Evolutionary conservation across 352 stramenopile species (phyloP), one percentile per base, ranked within the genome.

Genomic region (Aphanomyces invadans): DNA sequence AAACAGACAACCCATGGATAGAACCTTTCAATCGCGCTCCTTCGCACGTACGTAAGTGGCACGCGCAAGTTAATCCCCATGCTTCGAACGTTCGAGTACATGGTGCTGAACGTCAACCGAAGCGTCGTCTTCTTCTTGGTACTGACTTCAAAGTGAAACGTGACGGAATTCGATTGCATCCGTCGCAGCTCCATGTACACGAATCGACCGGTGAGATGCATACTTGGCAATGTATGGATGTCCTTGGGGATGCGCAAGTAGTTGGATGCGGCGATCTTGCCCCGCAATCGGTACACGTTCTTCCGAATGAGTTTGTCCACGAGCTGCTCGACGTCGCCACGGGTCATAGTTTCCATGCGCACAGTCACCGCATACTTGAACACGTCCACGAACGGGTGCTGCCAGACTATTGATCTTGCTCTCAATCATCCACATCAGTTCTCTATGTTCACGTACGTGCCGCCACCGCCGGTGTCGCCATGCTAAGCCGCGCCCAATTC

Each of bases 381-480:
- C 32, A 93, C 83, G 62, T 95, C 83, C n/a, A 93, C 85, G 45
- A 83, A 92, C 48, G 86, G 86, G 59, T 88, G 77, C 72, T 93
- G 86, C 86, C 86, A 93, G 7, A 91, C 81, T 92, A 65, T 5
- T 33, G 11, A 15, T 28, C 10, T 31, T 11, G n/a, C n/a, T 31
- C 10, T 21, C 26, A 25, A 48, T 48, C 21, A 15, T 48, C 26
- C 26, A 29, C 21, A 54, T 54, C 26, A 26, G 10, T 15, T 33
- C 12, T 32, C 7, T 15, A 29, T 21, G 29, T 57, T 11, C 11
- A 33, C 49, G 49, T 57, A 57, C 49, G 15, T 57, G 49, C 49
- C 49, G 36, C 49, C 7, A 26, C 12, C 44, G 44, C 9, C 44
- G 44, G 4, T 19, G 44, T 19, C 44, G 21, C 49, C 49, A 33